Conservation (phyloP, 139 green algal genomes). For the Haematococcus sp. region DNA sequence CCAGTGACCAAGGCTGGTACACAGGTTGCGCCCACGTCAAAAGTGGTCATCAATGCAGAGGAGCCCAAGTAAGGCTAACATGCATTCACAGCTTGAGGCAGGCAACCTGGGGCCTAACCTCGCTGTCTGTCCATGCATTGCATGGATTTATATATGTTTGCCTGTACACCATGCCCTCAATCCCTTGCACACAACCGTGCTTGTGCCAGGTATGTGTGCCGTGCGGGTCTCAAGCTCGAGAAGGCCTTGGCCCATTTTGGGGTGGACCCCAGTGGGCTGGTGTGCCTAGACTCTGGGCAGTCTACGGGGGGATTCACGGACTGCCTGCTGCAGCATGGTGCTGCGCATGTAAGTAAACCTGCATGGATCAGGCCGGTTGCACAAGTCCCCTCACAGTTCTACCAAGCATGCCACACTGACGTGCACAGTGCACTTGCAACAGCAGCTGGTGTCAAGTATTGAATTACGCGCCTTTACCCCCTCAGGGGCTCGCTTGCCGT, state of each 20-base stretch:
- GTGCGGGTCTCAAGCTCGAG: constrained; percentile 93
- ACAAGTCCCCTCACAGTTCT: too few species aligned
- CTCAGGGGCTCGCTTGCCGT: not conserved
- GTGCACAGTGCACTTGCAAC: too few species aligned
- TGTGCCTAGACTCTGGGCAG: constrained; percentile 84
- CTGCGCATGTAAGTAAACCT: constrained; percentile 61
- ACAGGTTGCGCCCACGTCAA: constrained; percentile 43
- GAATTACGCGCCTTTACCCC: too few species aligned
- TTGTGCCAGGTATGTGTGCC: constrained; percentile 65
- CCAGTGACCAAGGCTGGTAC: constrained; percentile 77
- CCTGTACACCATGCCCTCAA: too few species aligned
- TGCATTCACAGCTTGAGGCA: too few species aligned
- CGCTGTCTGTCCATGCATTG: too few species aligned
- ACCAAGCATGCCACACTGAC: too few species aligned
- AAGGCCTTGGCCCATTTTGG: constrained; percentile 80
- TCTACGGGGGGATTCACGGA: constrained; percentile 97
- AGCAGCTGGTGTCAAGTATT: too few species aligned
- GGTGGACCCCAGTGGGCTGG: constrained; percentile 71
- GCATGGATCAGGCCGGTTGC: too few species aligned
- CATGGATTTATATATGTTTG: too few species aligned
- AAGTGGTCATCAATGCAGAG: constrained; percentile 69
- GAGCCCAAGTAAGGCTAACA: constrained; percentile 84
- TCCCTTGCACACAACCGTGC: too few species aligned
- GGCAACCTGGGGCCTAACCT: not conserved
- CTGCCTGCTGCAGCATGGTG: constrained; percentile 91